Conservation (phyloP, 345 rosid species). For the Syzygium aqueum region DNA sequence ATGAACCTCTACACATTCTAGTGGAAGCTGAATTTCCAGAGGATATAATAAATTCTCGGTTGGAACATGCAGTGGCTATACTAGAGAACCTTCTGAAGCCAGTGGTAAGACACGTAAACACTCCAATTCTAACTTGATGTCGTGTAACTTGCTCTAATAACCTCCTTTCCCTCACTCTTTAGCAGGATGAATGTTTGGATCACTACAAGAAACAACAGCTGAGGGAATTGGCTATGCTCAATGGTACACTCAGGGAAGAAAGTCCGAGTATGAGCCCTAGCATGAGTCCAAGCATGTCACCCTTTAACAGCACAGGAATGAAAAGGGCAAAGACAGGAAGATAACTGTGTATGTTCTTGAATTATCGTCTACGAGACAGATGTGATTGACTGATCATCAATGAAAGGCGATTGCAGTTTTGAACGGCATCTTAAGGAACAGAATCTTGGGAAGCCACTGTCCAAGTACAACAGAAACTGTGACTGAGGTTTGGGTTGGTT, state of each 20-base stretch:
- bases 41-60: conserved; percentile 54
- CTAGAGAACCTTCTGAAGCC: conserved; percentile 82
- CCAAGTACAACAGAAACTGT: background rate
- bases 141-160: background rate
- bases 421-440: background rate
- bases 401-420: background rate
- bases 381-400: background rate
- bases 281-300: conserved; percentile 88
- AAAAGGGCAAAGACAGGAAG: conserved; percentile 91
- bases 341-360: conserved; percentile 5
- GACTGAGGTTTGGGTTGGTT: background rate
- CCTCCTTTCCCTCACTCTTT: background rate
- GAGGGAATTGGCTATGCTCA: conserved; percentile 76
- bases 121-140: background rate
- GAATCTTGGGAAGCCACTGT: background rate
- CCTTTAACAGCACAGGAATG: conserved; percentile 64
- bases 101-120: conserved; percentile 38
- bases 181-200: conserved; percentile 89
- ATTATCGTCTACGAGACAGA: background rate
- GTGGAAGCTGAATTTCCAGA: conserved; percentile 94
- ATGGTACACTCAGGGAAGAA: conserved; percentile 84
- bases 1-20: conserved; percentile 76
- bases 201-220: conserved; percentile 85
- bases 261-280: conserved; percentile 81
- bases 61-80: conserved; percentile 67